Percentiles rank a stretch among this genome's conserved stretches.
phyloP scores from a whole-genome alignment of 148 eudicot species.

The Talinum fruticosum region DNA sequence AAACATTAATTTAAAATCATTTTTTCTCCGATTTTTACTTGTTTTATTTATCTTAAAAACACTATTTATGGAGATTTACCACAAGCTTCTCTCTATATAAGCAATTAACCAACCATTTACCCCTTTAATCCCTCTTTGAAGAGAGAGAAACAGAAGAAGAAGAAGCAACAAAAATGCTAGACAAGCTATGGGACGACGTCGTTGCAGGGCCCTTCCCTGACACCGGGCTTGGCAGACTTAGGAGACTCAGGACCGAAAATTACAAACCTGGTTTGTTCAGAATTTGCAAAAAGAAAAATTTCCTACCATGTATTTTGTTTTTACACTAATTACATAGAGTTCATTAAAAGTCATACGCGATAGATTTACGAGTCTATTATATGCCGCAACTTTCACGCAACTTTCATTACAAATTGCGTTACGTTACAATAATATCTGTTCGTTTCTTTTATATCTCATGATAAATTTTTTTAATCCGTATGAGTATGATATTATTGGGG shows the following conservation, averaged over 20 bases:
- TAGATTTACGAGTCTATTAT: no score
- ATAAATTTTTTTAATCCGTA: no score
- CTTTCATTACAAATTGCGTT: no score
- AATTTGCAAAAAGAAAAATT: no score
- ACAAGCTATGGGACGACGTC: slow-evolving; percentile 73
- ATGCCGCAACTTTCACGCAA: no score
- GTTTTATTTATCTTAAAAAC: no score
- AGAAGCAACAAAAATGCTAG: slow-evolving; percentile 31
- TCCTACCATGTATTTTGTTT: background rate
- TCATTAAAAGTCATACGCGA: no score
- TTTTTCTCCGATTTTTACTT: background rate
- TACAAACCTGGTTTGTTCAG: background rate
- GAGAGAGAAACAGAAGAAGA: background rate
- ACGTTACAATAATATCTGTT: no score
- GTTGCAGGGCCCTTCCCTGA: slow-evolving; percentile 65
- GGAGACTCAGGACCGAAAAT: slow-evolving; percentile 34
- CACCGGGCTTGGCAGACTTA: slow-evolving; percentile 56
- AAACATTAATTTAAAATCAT: no score
- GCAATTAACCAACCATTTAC: background rate
- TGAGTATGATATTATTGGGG: no score
- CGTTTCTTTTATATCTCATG: no score
- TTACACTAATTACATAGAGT: no score
- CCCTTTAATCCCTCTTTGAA: background rate
- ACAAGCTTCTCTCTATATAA: slow-evolving; percentile 22
- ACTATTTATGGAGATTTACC: slow-evolving; percentile 18